Base-by-base conservation (phyloP, 352 stramenopile genomes). In the Salisapilia sapeloensis region DNA sequence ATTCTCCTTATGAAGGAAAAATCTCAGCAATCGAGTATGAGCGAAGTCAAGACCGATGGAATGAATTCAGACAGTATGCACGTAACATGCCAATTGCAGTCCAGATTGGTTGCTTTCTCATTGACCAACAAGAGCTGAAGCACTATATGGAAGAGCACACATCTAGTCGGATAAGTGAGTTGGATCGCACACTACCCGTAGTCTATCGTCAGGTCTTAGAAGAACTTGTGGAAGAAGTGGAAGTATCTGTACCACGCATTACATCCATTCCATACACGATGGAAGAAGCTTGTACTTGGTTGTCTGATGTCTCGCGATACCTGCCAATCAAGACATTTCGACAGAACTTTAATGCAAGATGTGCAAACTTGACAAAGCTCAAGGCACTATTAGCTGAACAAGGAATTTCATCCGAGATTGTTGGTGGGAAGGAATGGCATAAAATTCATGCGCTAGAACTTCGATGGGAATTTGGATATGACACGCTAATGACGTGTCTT, bases 181-280 rank as follows among this genome's bases (percentile, higher is more conserved):
- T 77, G 50, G 40, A 65, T 13, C 38, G 57, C 6, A 39, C 55
- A 3, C 35, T 80, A 4, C 67, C 67, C 1, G 40, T 39, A 7
- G 48, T 77, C 4, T 83, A 83, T 32, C 46, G 57, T 21, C 46
- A 59, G 11, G 60, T 77, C 18, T 29, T 80, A 4, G 34, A 35
- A 3, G 54, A 53, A 24, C 35, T 80, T 13, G 25, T 83, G 16
- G n/a, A 37, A 4, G 62, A 76, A 24, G 50, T 76, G 6, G 60
- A 75, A 31, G 54, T 48, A 12, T 39, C 51, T 1, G 62, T 79
- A n/a, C 61, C 80, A 4, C 48, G 50, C 9, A 49, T 80, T 8
- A 80, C 60, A 6, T 70, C 56, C 14, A 76, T 83, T 13, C 64
- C 67, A 0, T 74, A 46, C 1, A 77, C 35, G 7, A 48, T 83